Base-by-base conservation (phyloP, 108 stramenopile genomes). In the Nannochloropsis oceanica region DNA sequence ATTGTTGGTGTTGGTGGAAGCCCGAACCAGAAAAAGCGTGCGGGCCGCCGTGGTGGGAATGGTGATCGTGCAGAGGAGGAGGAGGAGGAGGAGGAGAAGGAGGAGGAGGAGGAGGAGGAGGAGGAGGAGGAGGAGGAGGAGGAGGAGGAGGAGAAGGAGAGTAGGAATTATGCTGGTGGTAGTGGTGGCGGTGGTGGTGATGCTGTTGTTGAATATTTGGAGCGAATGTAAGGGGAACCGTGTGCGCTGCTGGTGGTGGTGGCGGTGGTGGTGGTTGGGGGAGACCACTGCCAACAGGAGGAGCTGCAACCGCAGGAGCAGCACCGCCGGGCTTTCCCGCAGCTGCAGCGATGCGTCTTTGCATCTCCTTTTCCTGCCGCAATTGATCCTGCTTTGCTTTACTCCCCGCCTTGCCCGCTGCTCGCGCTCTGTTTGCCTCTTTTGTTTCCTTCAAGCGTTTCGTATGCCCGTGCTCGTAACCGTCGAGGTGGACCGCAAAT, bases 401-500 rank as follows among this genome's bases (percentile, higher is more conserved):
- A 83, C n/a, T 73, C 59, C 59, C 59, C n/a, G 80, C 82, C 24
- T 83, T 87, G 22, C 43, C 83, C 59, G 84, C 87, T 20, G 43
- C 26, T 7, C 87, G 84, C 27, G 87, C 87, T 42, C 85, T 87
- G 42, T 88, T 86, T 22, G 87, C 86, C 84, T 88, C 79, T 43
- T 87, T 83, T 84, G 85, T 80, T 26, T 88, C 87, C 26, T 87
- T 87, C 25, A 88, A 83, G 27, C 87, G 86, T 87, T 88, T 89
- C 22, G 81, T 87, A 79, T 89, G 88, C 43, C 87, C 87, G 87
- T 89, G 88, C 27, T 89, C 88, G 88, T 89, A 89, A 11, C 87
- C 87, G 87, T 85, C 85, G 22, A 87, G 82, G 44, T 89, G 88
- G 14, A 85, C 85, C 44, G 84, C 84, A 80, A 89, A 82, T 26